A percentile compares a stretch with the other conserved stretches of the same genome.
These are phyloP conservation scores for Auxenochlorella pyrenoidosa DNA, from an alignment of 139 green algal species.

Conservation along the genomic window DNA sequence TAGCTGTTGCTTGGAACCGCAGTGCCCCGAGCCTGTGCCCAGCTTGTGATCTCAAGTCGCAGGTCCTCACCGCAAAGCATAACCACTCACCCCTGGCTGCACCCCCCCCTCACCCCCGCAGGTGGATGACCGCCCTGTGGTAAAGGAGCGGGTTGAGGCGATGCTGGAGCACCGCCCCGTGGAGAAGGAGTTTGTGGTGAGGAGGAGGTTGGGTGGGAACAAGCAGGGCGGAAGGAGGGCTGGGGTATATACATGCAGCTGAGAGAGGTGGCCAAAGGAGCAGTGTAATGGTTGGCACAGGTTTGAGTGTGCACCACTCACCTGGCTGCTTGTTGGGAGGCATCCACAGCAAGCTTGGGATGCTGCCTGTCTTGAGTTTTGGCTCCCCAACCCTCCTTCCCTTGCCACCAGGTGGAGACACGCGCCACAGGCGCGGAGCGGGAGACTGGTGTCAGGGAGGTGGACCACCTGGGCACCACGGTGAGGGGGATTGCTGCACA, in stretches of 20 bases:
- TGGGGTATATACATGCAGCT: neutral
- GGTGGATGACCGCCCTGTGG: conserved; percentile 45
- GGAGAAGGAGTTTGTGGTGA: conserved; percentile 60
- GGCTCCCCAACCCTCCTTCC: neutral
- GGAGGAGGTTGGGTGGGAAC: neutral
- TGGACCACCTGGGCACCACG: conserved; percentile 18
- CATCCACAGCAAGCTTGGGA: no score
- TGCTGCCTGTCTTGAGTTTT: no score
- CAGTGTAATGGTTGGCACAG: no score
- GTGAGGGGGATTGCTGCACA: neutral
- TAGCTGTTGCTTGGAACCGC: no score
- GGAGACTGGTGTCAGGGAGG: neutral
- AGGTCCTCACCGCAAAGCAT: no score
- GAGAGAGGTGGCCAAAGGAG: no score
- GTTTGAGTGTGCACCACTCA: no score
- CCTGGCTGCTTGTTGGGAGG: no score
- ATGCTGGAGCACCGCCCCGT: conserved; percentile 53
- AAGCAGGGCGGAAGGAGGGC: neutral
- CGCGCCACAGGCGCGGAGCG: conserved; percentile 31
- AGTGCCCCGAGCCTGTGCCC: no score
- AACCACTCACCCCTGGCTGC: no score
- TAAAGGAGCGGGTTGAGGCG: conserved; percentile 37
- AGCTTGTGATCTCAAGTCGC: no score
- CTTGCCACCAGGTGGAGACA: conserved; percentile 24
- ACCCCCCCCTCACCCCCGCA: neutral